Evolutionary conservation across 768 basidiomycete species (phyloP), one percentile per base, ranked within the genome.

Genomic region (Ramaria sp.): DNA sequence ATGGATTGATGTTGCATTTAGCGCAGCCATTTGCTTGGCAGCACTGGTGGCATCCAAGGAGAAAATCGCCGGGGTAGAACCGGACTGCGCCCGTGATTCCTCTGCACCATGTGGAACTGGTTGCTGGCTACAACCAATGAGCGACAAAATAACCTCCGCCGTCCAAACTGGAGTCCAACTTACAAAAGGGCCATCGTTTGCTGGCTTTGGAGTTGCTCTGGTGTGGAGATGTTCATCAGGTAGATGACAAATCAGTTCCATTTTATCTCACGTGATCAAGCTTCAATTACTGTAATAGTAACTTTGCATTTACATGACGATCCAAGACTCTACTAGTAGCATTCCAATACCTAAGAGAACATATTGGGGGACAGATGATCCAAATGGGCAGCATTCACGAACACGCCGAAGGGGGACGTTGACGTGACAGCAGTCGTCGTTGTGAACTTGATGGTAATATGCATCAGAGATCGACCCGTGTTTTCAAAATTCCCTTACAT

Each of bases 21-120:
- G 79, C 10, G 84, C 84, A 31, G 86, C 84, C 80, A 89, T 86
- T 71, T 91, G 88, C 69, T 89, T 91, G 58, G 84, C 84, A 51
- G 77, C 81, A 46, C 81, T 75, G 51, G 78, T 75, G 59, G 84
- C 73, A 69, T 90, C 85, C 61, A 88, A 50, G 15, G 55, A 22
- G 55, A 57, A 47, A 57, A 30, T 49, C 34, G 46, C 59, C 49
- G 59, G 38, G 56, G 49, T 60, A 51, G 60, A 51, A 50, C 48
- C 55, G 53, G 54, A 50, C 37, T 49, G 55, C 20, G 55, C 47
- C 31, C 55, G 46, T 48, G 47, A 20, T 34, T 57, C 55, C 19
- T 57, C 55, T 19, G 31, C 20, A 48, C 12, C 34, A 7, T 15
- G 39, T 45, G 39, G 53, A 54, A 20, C 42, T 19, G 19, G 53